Percentiles rank a stretch among this genome's conserved stretches.
These are phyloP conservation scores for Schizosaccharomyces versatilis DNA, from an alignment of 1,139 yeast species.

Conservation along the genomic window DNA sequence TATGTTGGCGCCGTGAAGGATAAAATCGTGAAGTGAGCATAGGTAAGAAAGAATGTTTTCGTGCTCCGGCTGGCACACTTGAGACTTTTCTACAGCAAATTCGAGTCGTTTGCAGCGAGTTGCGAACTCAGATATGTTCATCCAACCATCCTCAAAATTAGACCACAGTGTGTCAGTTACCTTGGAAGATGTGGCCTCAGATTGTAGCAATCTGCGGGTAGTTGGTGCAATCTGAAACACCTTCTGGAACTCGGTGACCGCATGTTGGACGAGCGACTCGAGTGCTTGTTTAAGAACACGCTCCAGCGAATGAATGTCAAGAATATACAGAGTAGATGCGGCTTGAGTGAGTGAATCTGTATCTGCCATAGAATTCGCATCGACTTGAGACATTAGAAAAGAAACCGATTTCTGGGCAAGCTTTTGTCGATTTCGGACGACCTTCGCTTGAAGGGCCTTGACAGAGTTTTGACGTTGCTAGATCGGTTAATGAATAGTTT, in stretches of 20 bases:
- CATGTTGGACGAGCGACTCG: background rate
- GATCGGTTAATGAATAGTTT: background rate
- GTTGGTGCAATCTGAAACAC: background rate
- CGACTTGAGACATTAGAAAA: background rate
- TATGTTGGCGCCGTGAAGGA: background rate
- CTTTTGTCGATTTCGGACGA: background rate
- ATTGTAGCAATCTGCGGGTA: background rate
- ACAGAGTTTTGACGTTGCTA: background rate
- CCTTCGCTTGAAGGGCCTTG: background rate
- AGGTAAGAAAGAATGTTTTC: background rate
- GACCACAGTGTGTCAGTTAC: background rate
- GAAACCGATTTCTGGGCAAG: background rate
- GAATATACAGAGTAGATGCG: background rate
- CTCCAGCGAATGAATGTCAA: background rate
- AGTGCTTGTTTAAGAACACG: background rate
- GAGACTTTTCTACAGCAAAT: background rate
- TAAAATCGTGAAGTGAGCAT: background rate
- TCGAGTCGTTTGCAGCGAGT: background rate
- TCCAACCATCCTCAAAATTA: constrained; percentile 1
- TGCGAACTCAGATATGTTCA: background rate
- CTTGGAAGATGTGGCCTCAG: background rate
- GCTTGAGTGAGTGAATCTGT: background rate
- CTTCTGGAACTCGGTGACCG: background rate
- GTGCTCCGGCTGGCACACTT: background rate
- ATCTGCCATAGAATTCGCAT: background rate